phyloP scores from a whole-genome alignment of 2,329 filamentous ascomycete genomes.

The Neonectria punicea region DNA sequence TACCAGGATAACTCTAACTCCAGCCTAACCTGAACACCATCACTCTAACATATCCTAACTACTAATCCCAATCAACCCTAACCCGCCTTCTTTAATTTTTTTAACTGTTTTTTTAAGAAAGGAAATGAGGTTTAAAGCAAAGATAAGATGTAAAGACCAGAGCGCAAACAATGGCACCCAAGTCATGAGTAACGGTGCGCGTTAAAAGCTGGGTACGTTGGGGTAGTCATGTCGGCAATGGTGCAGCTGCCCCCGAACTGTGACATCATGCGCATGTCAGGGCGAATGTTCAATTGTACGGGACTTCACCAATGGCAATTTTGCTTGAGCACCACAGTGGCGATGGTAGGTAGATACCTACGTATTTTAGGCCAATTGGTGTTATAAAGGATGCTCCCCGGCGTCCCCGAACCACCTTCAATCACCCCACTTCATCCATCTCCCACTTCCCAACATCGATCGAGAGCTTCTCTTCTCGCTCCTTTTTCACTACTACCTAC shows the following conservation, averaged over 20 bases:
- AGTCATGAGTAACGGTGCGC: no score
- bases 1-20: no score
- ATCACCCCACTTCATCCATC: neutral
- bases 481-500: neutral
- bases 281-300: neutral
- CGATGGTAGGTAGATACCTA: neutral
- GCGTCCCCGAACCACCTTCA: neutral
- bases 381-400: neutral
- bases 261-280: slow-evolving; percentile 8
- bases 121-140: no score
- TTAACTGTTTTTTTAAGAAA: no score
- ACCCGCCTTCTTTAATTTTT: no score
- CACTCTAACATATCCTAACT: no score
- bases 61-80: no score
- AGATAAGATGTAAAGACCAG: no score
- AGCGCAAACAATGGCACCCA: no score
- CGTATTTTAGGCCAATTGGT: neutral
- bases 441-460: neutral
- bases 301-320: neutral
- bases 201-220: no score
- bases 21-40: no score
- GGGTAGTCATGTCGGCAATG: neutral
- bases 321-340: neutral
- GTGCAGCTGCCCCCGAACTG: neutral
- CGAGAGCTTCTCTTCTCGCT: neutral